These are phyloP conservation scores for Pseudopediastrum boryanum DNA, from an alignment of 139 green algal genomes.

Conservation along the genomic window DNA sequence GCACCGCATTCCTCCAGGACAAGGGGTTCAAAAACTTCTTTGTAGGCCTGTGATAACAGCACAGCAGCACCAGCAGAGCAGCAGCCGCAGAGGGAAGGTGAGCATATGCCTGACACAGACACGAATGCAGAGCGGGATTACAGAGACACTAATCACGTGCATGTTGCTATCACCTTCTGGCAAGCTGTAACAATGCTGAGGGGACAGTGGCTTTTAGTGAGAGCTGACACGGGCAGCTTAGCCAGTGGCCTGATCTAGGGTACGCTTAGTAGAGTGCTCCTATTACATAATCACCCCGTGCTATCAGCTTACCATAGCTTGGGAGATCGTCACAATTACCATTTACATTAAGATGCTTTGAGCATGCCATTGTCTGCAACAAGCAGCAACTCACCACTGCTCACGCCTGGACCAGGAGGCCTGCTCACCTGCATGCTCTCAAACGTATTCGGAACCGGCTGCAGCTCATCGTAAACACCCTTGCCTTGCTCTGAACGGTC, in stretches of 20 bases:
- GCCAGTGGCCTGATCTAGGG: background rate
- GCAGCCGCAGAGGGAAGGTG: background rate
- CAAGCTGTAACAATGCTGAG: background rate
- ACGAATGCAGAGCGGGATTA: background rate
- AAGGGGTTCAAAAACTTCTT: constrained; percentile 73
- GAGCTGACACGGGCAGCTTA: background rate
- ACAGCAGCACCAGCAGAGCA: background rate
- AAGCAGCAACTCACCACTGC: background rate
- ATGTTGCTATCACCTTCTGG: background rate
- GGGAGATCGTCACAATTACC: background rate
- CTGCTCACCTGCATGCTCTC: constrained; percentile 43
- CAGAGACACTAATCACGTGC: background rate
- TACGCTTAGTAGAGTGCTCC: background rate
- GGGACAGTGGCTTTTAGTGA: background rate
- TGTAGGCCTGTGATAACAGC: constrained; percentile 56
- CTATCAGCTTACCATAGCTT: background rate
- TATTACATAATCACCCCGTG: background rate
- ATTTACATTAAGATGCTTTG: background rate
- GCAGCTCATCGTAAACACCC: constrained; percentile 51
- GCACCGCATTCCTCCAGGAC: constrained; percentile 85
- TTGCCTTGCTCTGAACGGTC: constrained; percentile 26
- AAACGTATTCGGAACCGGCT: constrained; percentile 42
- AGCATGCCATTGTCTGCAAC: background rate
- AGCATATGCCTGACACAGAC: background rate
- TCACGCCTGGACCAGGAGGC: background rate